Evolutionary conservation across 2,329 filamentous ascomycete species (phyloP).

Genomic region (Nigrograna mackinnonii): DNA sequence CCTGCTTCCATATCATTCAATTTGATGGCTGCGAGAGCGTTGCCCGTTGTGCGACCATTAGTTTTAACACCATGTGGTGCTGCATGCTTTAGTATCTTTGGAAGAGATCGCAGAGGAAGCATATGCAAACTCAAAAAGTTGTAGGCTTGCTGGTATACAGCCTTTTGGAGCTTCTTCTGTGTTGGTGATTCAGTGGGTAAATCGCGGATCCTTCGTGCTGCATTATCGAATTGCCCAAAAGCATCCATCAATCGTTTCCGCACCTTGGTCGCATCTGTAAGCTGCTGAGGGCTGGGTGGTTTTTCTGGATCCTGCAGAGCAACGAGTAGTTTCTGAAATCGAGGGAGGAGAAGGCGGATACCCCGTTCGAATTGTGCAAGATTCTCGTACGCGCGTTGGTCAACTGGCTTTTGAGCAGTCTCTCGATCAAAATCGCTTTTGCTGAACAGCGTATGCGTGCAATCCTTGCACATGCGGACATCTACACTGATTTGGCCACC

Average conservation of each 20-base stretch:
- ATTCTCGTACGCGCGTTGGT: slow-evolving; percentile 81
- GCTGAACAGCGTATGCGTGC: slow-evolving; percentile 71
- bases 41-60: slow-evolving; percentile 36
- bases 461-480: slow-evolving; percentile 90
- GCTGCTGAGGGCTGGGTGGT: slow-evolving; percentile 68
- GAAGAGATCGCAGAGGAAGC: slow-evolving; percentile 71
- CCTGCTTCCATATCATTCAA: slow-evolving; percentile 58
- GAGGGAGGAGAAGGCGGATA: slow-evolving; percentile 78
- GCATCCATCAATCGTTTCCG: slow-evolving; percentile 88
- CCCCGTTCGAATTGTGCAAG: slow-evolving; percentile 85
- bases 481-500: slow-evolving; percentile 70
- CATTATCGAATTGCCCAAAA: slow-evolving; percentile 84
- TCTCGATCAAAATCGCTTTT: slow-evolving; percentile 79
- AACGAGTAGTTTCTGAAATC: slow-evolving; percentile 77
- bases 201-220: slow-evolving; percentile 80
- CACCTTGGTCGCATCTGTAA: slow-evolving; percentile 84
- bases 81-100: slow-evolving; percentile 57
- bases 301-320: slow-evolving; percentile 73
- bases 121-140: slow-evolving; percentile 87
- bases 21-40: slow-evolving; percentile 62
- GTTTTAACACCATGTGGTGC: slow-evolving; percentile 51
- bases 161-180: slow-evolving; percentile 76
- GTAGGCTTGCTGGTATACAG: slow-evolving; percentile 80
- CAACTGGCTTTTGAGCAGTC: slow-evolving; percentile 67
- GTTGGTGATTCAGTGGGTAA: slow-evolving; percentile 72